Evolutionary conservation across 1,139 yeast species (phyloP), one percentile per base, ranked within the genome.

Genomic region (Pichia sp.): DNA sequence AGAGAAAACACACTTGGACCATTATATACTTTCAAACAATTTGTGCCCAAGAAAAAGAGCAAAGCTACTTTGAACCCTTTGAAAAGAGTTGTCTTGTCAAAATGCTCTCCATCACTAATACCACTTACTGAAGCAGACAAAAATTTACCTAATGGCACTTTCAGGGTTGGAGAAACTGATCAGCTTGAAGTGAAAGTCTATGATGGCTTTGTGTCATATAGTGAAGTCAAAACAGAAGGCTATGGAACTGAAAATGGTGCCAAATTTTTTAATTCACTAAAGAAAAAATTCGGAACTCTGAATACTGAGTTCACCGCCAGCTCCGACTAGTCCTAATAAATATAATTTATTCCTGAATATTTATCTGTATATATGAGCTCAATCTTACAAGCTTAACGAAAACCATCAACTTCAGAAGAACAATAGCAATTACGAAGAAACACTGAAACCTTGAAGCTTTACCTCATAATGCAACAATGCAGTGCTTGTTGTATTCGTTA

Each of bases 401-500:
- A 23, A 23, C 26, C 26, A 23, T 23, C 26, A 23, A 23, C 26
- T 23, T 23, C 26, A 23, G 26, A 23, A 23, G 26, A 34, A 46
- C 6, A 32, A n/a, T 26, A 10, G 29, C 31, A 10, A 23, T 23
- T 23, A 23, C 26, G 26, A 23, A 23, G 26, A 23, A 23, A 23
- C 26, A 23, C 26, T 23, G 26, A 23, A 23, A 23, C 26, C 26
- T 23, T 23, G 26, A 23, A 23, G 26, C 26, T 23, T 23, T 23
- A 23, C 26, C 26, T 44, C 47, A 58, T 43, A 56, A 50, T 19
- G 63, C 61, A 54, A 65, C 64, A 52, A 65, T 62, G 54, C 69
- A 65, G 16, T 59, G 60, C 72, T 84, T 83, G 68, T 90, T 90
- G 71, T 78, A 90, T 62, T 85, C 90, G 38, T 77, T 79, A 13